These are phyloP conservation scores for Mucor irregularis DNA, from an alignment of 371 early-diverging fungal genomes.

Conservation along the genomic window DNA sequence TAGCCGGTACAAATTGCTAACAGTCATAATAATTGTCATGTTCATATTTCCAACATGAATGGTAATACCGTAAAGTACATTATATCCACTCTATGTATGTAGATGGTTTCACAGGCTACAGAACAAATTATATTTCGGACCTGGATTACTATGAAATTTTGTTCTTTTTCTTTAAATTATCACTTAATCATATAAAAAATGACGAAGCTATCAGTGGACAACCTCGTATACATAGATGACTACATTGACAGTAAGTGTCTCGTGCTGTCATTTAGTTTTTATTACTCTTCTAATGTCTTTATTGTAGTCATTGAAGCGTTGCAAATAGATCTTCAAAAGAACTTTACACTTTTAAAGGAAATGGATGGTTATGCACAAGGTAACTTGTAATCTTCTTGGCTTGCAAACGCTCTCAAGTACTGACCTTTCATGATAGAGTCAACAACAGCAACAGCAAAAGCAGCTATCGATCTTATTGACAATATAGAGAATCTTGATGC, in stretches of 20 bases:
- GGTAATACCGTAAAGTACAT: too few species aligned
- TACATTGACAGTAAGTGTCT: conserved; percentile 80
- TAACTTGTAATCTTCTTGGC: neutral
- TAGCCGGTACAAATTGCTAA: too few species aligned
- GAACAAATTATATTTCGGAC: too few species aligned
- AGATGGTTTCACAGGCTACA: too few species aligned
- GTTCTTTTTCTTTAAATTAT: too few species aligned
- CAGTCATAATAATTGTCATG: too few species aligned
- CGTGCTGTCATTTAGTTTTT: neutral
- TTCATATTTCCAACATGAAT: too few species aligned
- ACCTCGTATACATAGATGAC: conserved; percentile 77
- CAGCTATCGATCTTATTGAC: conserved; percentile 60
- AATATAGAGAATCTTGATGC: conserved; percentile 47
- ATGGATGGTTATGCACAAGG: conserved; percentile 73
- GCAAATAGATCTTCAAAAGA: conserved; percentile 86
- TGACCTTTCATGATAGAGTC: too few species aligned
- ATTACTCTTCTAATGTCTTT: neutral
- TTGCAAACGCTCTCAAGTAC: too few species aligned
- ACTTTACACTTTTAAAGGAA: conserved; percentile 88
- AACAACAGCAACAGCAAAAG: conserved; percentile 60
- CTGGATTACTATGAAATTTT: too few species aligned
- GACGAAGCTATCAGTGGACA: conserved; percentile 29
- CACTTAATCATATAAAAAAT: too few species aligned
- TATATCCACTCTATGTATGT: too few species aligned
- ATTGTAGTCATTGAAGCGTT: conserved; percentile 63